Evolutionary conservation across 106 monocot species (phyloP), one percentile per base, ranked within the genome.

Genomic region (Gastrodia elata): DNA sequence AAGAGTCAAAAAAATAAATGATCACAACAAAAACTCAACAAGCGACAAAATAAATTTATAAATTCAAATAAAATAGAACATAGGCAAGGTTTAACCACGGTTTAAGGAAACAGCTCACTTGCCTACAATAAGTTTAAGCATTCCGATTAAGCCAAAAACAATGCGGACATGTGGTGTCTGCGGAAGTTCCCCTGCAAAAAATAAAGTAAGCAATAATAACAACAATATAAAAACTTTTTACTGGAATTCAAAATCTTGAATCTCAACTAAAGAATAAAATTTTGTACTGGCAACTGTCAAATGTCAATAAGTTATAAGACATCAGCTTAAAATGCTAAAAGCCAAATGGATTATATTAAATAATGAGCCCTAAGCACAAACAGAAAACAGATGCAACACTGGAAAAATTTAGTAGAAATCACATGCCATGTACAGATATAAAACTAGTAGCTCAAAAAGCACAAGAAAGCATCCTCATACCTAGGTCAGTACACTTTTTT

Each of bases 101-200:
- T 33, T 38, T 27, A 39, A 14, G 26, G 18, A 52, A 14, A 70
- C 18, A 57, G 28, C 11, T 24, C 40, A 77, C 91, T 81, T 89
- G 75, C 94, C 97, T 75, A 81, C 87, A 75, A 88, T 59, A 79
- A 98, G 93, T 79, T 75, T 93, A 74, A 93, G 84, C 83, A 92
- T 80, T 46, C 97, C 97, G 76, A 88, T 79, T 46, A 98, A 68
- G 20, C 97, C 97, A 85, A 76, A 98, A 4, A 93, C 74, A 65
- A 75, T 77, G 38, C 70, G 83, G 52, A 77, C 77, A 81, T 88
- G 93, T 67, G 86, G 84, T 77, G 89, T 82, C 22, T 87, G 64
- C 36, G 89, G 89, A 78, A 91, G 80, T 44, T 91, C 85, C 35
- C 75, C 91, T 94, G 83, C 68, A 64, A 25, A 26, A 32, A 75